Base-by-base conservation (phyloP, 345 rosid species). In the Lepidium africanum region DNA sequence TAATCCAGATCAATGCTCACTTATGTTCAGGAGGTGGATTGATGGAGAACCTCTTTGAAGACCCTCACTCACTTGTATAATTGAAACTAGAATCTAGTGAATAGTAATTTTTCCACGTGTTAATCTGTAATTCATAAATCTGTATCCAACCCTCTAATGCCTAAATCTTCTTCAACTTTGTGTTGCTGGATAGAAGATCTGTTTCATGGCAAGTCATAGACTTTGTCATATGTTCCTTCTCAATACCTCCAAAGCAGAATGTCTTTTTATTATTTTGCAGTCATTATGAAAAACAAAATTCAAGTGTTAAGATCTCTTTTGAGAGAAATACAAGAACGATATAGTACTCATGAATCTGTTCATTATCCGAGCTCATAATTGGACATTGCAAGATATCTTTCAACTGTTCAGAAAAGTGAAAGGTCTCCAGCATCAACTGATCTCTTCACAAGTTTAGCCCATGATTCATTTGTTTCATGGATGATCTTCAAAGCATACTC, bases 401-500 rank as follows among this genome's bases (percentile, higher is more conserved):
- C 3, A 42, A 69, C 12, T 47, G 58, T 60, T 75, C 37, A 76
- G 75, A 71, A 59, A 61, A 88, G 90, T 21, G 89, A 88, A 51
- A 84, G 89, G 67, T 79, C 88, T 47, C 87, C 87, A 15, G 88
- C 86, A 33, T 78, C 80, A 51, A 84, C 72, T 10, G 84, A 72
- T 83, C 95, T 83, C 81, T 86, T 86, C 46, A 90, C 86, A 60
- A 90, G 95, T 78, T 83, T 90, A 41, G 85, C 77, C 97, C 97
- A 90, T 23, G 97, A 86, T 53, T 87, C 87, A n/a, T 90, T 87
- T 1, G 95, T 81, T 79, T 90, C 94, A 0, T 72, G 77, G 63
- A 90, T 90, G 40, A 90, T 90, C 82, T 83, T 87, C 63, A 90
- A 81, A 33, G 94, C 96, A 71, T 83, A 90, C 10, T 90, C 94